Base-by-base conservation (phyloP, 371 early-diverging fungal species). In the Batrachochytrium dendrobatidis region DNA sequence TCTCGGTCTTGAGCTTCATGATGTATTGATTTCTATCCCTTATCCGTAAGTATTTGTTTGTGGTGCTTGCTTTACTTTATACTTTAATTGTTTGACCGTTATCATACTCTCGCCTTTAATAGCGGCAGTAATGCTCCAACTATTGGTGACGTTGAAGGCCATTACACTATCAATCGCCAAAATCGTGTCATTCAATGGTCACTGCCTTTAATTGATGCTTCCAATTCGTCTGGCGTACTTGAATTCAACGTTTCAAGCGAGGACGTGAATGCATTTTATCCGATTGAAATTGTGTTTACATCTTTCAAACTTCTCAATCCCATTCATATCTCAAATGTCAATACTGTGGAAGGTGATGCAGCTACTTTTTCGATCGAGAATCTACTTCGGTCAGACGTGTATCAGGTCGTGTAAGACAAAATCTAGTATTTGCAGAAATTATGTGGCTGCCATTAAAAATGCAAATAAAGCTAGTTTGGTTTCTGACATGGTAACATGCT, bases 21-120 rank as follows among this genome's bases (percentile, higher is more conserved):
- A 91, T 50, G 94, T 97, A 26, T 71, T 83, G 3, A 86, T 97
- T 54, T 76, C 84, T 29, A 91, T 97, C 66, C 95, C 95, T 4
- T 76, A 92, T 62, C 89, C 92, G 84, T 88, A 81, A 76, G 86
- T 77, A 31, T 1, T 15, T 60, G 54, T 22, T 58, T 15, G 44
- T 18, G 39, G 39, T 39, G 39, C n/a, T 12, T 12, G 39, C 39
- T 39, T 39, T 12, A 39, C 15, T 39, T 39, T 39, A n/a, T n/a
- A n/a, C 12, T n/a, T n/a, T n/a, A n/a, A n/a, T n/a, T n/a, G n/a
- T n/a, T n/a, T n/a, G n/a, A n/a, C n/a, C n/a, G n/a, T n/a, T n/a
- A n/a, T n/a, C 39, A 39, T 39, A 39, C 20, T 20, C 39, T 39
- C 39, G 39, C 55, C 55, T 20, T 1, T 12, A 31, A 30, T 49